Evolutionary conservation across 768 basidiomycete species (phyloP), one percentile per base, ranked within the genome.

Genomic region (Suillus plorans): DNA sequence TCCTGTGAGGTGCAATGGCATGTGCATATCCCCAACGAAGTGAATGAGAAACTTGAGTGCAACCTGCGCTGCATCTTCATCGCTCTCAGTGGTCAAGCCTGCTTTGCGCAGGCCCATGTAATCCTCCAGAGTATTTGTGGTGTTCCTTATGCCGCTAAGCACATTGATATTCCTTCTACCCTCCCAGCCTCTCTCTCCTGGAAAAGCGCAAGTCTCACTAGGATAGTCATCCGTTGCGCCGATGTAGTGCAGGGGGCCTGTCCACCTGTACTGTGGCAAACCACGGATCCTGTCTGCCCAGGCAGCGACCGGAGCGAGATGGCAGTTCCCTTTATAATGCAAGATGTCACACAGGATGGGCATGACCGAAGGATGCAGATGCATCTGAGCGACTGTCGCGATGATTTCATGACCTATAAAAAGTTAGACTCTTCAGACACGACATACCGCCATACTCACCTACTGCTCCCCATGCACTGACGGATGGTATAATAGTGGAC

Each of bases 11-110:
- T 99, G 97, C 62, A 99, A 79, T 5, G 97, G 97, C 84, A 91
- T 89, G 70, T 97, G 97, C 82, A 97, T 81, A 74, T 98, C 97
- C 0, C 97, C 95, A 13, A 97, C 62, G 70, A 94, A 98, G 76
- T 99, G 97, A 37, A 96, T 85, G 39, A 99, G 80, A 80, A 97
- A 99, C 75, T 92, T 91, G 70, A 98, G 81, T 2, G 97, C 92
- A 69, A 94, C 91, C 71, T 89, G 87, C 2, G 88, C 88, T 13
- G 73, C 76, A 6, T 66, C 75, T 18, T 78, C 76, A 2, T 71
- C 55, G 12, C 64, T 63, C n/a, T 36, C 64, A 5, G 3, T 31
- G 3, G 42, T 28, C 45, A 49, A 28, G 5, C 63, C 67, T 2
- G 50, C 66, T 20, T 39, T 68, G 42, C 67, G 63, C 37, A 41